These are phyloP conservation scores for Fusarium devonianum DNA, from an alignment of 2,329 filamentous ascomycete species.

Conservation along the genomic window DNA sequence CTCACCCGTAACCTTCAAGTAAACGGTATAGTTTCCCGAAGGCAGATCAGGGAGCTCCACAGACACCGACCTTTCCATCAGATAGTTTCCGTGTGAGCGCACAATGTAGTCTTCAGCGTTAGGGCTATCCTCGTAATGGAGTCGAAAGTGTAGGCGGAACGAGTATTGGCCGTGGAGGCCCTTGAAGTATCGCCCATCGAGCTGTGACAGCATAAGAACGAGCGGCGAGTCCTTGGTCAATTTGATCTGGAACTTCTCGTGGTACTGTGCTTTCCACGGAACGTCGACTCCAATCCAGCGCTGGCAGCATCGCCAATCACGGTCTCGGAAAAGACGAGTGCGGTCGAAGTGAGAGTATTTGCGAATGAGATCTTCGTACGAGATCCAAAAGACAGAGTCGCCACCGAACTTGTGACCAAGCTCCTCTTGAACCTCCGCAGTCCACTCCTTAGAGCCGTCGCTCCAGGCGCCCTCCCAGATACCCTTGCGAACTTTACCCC, in stretches of 20 bases:
- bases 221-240: conserved; percentile 64
- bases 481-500: conserved; percentile 65
- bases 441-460: conserved; percentile 69
- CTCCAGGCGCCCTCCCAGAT: conserved; percentile 68
- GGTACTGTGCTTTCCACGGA: conserved; percentile 67
- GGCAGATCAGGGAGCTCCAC: conserved; percentile 64
- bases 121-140: conserved; percentile 57
- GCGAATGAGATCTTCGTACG: conserved; percentile 67
- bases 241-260: conserved; percentile 67
- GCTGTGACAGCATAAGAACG: conserved; percentile 66
- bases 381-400: conserved; percentile 70
- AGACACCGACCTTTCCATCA: conserved; percentile 65
- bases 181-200: conserved; percentile 68
- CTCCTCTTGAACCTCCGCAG: conserved; percentile 63
- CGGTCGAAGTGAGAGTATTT: conserved; percentile 69
- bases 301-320: conserved; percentile 64
- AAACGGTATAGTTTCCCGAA: conserved; percentile 64
- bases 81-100: conserved; percentile 64
- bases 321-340: conserved; percentile 66
- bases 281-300: conserved; percentile 69
- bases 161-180: conserved; percentile 67
- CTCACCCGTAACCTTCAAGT: conserved; percentile 62
- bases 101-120: conserved; percentile 67
- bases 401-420: conserved; percentile 66
- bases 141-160: conserved; percentile 58